A percentile compares a stretch with the other conserved stretches of the same genome.
These are phyloP conservation scores for Trichoderma asperellum DNA, from an alignment of 2,329 filamentous ascomycete species.

Conservation along the genomic window DNA sequence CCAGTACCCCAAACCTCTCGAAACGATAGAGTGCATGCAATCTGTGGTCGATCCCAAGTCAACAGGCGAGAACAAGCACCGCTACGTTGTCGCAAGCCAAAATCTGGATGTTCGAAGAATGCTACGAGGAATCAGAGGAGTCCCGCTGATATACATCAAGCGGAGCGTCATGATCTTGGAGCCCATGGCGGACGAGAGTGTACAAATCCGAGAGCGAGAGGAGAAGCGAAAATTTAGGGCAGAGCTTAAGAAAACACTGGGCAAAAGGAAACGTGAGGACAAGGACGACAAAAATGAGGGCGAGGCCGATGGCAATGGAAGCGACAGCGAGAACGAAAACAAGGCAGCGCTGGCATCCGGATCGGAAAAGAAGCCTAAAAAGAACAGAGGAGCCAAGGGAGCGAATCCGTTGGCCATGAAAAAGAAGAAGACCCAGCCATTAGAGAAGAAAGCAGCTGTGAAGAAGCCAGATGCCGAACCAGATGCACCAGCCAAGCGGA, in stretches of 20 bases:
- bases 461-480: slow-evolving; percentile 33
- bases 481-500: slow-evolving; percentile 39
- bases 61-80: slow-evolving; percentile 72
- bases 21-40: slow-evolving; percentile 69
- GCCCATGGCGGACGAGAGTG: slow-evolving; percentile 72
- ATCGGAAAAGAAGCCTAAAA: slow-evolving; percentile 35
- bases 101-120: slow-evolving; percentile 64
- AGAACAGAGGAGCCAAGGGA: slow-evolving; percentile 63
- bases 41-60: slow-evolving; percentile 80
- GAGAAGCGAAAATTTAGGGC: slow-evolving; percentile 76
- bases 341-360: slow-evolving; percentile 31
- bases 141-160: slow-evolving; percentile 78
- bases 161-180: slow-evolving; percentile 73
- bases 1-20: slow-evolving; percentile 71
- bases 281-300: slow-evolving; percentile 43
- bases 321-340: slow-evolving; percentile 33
- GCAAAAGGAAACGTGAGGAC: slow-evolving; percentile 57
- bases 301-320: slow-evolving; percentile 43
- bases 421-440: slow-evolving; percentile 53
- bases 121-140: slow-evolving; percentile 70
- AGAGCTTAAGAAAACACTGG: slow-evolving; percentile 60
- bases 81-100: slow-evolving; percentile 78
- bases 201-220: slow-evolving; percentile 65
- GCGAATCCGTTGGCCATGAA: slow-evolving; percentile 72
- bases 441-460: slow-evolving; percentile 33